Evolutionary conservation across 2,329 filamentous ascomycete species (phyloP).

Genomic region (Rutstroemia sydowiana): DNA sequence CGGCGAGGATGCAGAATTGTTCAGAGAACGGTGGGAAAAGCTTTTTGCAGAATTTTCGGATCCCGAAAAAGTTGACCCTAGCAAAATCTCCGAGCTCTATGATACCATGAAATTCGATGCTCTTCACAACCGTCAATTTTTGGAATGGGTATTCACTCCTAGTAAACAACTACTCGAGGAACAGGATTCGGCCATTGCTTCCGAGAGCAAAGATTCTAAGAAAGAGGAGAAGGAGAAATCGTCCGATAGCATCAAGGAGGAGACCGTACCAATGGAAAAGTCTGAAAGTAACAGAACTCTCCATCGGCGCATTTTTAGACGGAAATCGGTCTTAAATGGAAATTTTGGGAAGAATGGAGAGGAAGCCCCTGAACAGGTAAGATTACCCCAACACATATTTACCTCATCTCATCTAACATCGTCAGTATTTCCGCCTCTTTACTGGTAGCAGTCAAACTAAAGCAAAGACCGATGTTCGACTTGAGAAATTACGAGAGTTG

Average conservation of each 20-base stretch:
- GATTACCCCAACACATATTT: neutral
- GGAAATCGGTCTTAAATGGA: constrained; percentile 52
- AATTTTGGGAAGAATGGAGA: constrained; percentile 45
- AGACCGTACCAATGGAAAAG: constrained; percentile 21
- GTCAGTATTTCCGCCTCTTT: constrained; percentile 79
- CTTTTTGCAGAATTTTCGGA: constrained; percentile 95
- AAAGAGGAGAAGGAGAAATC: constrained; percentile 23
- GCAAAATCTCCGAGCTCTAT: constrained; percentile 96
- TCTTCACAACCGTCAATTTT: constrained; percentile 88
- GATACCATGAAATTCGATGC: constrained; percentile 99
- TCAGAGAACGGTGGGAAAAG: constrained; percentile 97
- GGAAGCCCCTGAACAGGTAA: constrained; percentile 37
- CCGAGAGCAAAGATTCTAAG: constrained; percentile 26
- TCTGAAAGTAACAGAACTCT: constrained; percentile 24
- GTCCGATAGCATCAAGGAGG: constrained; percentile 17
- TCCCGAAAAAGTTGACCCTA: constrained; percentile 94
- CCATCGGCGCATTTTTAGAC: constrained; percentile 47
- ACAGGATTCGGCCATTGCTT: constrained; percentile 38
- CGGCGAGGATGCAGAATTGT: constrained; percentile 88
- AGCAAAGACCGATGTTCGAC: constrained; percentile 73
- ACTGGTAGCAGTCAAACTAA: constrained; percentile 67
- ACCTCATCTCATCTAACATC: neutral
- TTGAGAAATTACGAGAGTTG: constrained; percentile 84
- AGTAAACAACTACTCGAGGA: constrained; percentile 71
- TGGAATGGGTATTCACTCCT: constrained; percentile 96